Base-by-base conservation (phyloP, 148 eudicot species). In the Pharnaceum exiguum region DNA sequence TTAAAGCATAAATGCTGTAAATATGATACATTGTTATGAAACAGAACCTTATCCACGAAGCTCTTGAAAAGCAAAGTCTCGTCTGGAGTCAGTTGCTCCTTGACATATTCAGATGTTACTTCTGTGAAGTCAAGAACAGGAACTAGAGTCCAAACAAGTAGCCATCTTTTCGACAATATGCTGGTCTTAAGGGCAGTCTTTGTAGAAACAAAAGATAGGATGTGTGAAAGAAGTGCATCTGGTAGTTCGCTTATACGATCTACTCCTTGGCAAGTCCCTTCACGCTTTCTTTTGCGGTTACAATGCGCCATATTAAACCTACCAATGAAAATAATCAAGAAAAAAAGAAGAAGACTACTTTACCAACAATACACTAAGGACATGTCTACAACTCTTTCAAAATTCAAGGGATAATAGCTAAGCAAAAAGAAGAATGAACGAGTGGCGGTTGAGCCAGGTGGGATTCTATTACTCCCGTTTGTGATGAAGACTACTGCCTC, bases 111-210 rank as follows among this genome's bases (percentile, higher is more conserved):
- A n/a, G n/a, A n/a, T n/a, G n/a, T n/a, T n/a, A n/a, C n/a, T n/a
- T n/a, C 43, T 19, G 43, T 45, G 15, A 63, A 38, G 40, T 51
- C 48, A 29, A 63, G 67, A 3, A 16, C 48, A 19, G 51, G 50
- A 29, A 58, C 48, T 18, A 35, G n/a, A 6, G 23, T 62, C 66
- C 66, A 62, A 10, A 49, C 3, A 16, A 18, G 30, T 27, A 5
- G 26, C 66, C 66, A 62, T 62, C 56, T 26, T 37, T 12, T 62
- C 7, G 46, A 62, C 48, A 62, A 48, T 8, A 50, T 10, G 46
- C 47, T 50, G 13, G 46, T 49, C 16, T 4, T 30, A 35, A 49
- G 27, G 19, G 46, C 56, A 35, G 32, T 25, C 8, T 38, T 62
- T 2, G 40, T 37, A 49, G 66, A 57, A 18, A 62, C 35, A 26